These are phyloP conservation scores for Solanum appendiculatum DNA, from an alignment of 257 asterid species.

Conservation along the genomic window DNA sequence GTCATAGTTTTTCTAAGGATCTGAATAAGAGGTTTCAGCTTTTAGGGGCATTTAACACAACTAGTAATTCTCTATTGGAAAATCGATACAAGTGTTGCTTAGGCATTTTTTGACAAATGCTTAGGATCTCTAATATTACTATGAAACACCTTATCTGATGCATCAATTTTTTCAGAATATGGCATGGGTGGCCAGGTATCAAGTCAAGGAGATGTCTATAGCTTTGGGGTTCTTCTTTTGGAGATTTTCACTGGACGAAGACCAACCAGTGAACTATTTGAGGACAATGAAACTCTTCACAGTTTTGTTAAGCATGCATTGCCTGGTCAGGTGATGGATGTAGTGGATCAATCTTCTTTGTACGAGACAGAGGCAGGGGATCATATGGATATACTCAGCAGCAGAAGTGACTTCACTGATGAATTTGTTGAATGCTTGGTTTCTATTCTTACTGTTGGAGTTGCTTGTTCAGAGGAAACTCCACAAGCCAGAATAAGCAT, in stretches of 20 bases:
- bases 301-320: constrained; percentile 7
- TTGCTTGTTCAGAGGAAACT: constrained; percentile 13
- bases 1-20: not conserved
- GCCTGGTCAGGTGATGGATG: constrained; percentile 5
- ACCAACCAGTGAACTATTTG: constrained; percentile 20
- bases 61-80: not conserved
- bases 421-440: constrained; percentile 1
- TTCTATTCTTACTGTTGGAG: constrained; percentile 6
- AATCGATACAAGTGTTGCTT: not conserved
- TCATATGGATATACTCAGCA: not conserved
- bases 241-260: constrained; percentile 32
- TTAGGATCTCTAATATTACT: not conserved
- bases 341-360: constrained; percentile 21
- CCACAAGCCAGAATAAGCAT: constrained; percentile 9
- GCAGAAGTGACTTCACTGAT: not conserved
- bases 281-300: constrained; percentile 17
- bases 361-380: not conserved
- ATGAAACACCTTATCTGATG: not conserved
- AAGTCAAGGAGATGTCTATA: constrained; percentile 28
- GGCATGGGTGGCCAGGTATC: constrained; percentile 23
- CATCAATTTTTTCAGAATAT: constrained; percentile 19
- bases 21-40: not conserved
- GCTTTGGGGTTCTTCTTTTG: constrained; percentile 28
- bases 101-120: not conserved
- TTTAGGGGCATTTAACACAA: not conserved